These are phyloP conservation scores for Obba rivulosa DNA, from an alignment of 768 basidiomycete species.

Conservation along the genomic window DNA sequence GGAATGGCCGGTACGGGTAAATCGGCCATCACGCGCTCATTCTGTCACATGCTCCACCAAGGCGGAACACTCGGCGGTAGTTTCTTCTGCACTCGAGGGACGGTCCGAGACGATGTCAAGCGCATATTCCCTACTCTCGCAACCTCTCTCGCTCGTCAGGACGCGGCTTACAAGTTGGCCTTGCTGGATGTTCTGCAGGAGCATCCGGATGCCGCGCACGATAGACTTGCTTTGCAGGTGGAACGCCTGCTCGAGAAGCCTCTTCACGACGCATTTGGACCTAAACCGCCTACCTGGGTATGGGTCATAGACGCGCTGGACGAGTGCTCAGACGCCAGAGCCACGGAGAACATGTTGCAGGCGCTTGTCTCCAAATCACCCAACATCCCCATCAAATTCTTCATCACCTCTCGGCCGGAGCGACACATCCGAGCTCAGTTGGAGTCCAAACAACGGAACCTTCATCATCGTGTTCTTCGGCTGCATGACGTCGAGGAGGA, in stretches of 20 bases:
- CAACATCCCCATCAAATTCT: neutral
- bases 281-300: neutral
- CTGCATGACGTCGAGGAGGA: neutral
- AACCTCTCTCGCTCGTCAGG: neutral
- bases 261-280: conserved; percentile 3
- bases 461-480: neutral
- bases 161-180: conserved; percentile 22
- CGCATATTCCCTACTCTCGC: conserved; percentile 21
- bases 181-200: conserved; percentile 7
- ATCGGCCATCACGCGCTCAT: conserved; percentile 30
- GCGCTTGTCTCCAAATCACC: neutral
- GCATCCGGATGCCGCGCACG: conserved; percentile 1
- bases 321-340: conserved; percentile 19
- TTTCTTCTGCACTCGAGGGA: conserved; percentile 26
- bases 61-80: conserved; percentile 24
- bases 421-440: neutral
- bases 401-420: conserved; percentile 1
- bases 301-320: conserved; percentile 32
- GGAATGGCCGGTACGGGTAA: conserved; percentile 34
- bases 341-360: neutral
- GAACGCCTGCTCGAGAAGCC: conserved; percentile 2
- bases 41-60: conserved; percentile 18
- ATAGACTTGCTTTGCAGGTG: no score
- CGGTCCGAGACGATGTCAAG: conserved; percentile 4
- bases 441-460: no score